A percentile compares a stretch with the other conserved stretches of the same genome.
Conservation (phyloP, 768 basidiomycete genomes). For the Podaxis carcinomalis region DNA sequence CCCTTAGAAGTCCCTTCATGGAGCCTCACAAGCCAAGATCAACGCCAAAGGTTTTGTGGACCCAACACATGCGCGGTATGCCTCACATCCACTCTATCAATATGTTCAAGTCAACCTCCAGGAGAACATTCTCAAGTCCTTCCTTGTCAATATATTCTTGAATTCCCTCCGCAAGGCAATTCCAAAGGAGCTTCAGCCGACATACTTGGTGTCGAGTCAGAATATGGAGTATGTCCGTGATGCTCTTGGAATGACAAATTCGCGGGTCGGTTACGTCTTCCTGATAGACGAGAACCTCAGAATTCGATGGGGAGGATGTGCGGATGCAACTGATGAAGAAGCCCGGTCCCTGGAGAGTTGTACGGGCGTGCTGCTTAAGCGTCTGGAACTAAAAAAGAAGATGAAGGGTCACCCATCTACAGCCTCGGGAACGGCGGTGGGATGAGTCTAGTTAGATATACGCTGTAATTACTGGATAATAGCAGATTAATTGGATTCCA, state of each 20-base stretch:
- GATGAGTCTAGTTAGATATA: background rate
- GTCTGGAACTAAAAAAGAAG: constrained; percentile 31
- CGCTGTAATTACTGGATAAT: background rate
- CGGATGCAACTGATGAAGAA: constrained; percentile 77
- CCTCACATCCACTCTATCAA: constrained; percentile 58
- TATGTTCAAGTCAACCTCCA: constrained; percentile 89
- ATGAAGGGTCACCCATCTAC: background rate
- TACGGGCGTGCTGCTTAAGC: constrained; percentile 60
- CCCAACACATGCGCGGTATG: constrained; percentile 49
- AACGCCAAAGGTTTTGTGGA: constrained; percentile 72
- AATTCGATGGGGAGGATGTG: constrained; percentile 91
- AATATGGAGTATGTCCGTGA: constrained; percentile 85
- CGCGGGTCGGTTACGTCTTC: constrained; percentile 88
- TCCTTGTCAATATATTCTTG: constrained; percentile 85
- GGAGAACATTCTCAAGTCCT: constrained; percentile 88
- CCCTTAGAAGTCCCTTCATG: background rate
- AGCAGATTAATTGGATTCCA: background rate
- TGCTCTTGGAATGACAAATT: constrained; percentile 84
- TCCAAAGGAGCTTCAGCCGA: constrained; percentile 59
- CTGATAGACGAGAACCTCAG: constrained; percentile 81
- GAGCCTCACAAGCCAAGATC: constrained; percentile 39
- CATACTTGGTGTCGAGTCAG: constrained; percentile 77
- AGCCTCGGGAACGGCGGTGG: background rate
- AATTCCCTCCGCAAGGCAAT: constrained; percentile 64
- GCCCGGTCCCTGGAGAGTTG: constrained; percentile 64